Percentiles rank a stretch among this genome's conserved stretches.
These are phyloP conservation scores for Colletotrichum zoysiae DNA, from an alignment of 2,329 filamentous ascomycete genomes.

Conservation along the genomic window DNA sequence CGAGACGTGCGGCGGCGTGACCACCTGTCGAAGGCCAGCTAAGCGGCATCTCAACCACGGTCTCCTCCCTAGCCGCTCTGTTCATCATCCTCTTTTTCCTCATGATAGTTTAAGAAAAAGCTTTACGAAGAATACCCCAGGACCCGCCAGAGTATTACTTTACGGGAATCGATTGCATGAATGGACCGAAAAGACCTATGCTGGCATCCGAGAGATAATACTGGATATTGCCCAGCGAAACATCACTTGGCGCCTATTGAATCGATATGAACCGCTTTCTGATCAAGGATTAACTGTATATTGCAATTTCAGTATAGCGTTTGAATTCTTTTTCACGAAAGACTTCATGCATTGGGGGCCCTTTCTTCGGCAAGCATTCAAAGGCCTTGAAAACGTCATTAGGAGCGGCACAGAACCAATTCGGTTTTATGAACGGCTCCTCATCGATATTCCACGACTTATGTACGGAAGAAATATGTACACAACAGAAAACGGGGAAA, in stretches of 20 bases:
- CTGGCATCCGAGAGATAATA: neutral
- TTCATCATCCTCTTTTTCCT: too few species aligned
- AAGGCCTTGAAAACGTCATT: too few species aligned
- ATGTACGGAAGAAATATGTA: neutral
- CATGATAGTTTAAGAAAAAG: fast-evolving
- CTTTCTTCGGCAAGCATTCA: neutral
- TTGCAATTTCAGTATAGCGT: fast-evolving
- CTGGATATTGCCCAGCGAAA: neutral
- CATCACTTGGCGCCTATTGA: neutral
- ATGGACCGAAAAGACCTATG: neutral
- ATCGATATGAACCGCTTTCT: fast-evolving
- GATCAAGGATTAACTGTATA: too few species aligned
- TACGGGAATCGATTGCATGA: neutral
- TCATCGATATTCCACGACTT: fast-evolving
- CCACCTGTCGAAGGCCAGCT: neutral
- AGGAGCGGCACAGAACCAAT: too few species aligned
- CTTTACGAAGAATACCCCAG: neutral
- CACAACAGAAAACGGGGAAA: neutral
- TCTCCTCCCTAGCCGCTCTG: fast-evolving
- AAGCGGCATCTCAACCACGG: neutral
- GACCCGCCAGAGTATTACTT: neutral
- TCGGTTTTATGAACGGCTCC: fast-evolving
- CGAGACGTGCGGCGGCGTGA: neutral
- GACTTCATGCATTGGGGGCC: neutral
- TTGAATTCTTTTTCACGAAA: neutral